Conservation (phyloP, 75 land plant genomes). For the Pseudotsuga menziesii region DNA sequence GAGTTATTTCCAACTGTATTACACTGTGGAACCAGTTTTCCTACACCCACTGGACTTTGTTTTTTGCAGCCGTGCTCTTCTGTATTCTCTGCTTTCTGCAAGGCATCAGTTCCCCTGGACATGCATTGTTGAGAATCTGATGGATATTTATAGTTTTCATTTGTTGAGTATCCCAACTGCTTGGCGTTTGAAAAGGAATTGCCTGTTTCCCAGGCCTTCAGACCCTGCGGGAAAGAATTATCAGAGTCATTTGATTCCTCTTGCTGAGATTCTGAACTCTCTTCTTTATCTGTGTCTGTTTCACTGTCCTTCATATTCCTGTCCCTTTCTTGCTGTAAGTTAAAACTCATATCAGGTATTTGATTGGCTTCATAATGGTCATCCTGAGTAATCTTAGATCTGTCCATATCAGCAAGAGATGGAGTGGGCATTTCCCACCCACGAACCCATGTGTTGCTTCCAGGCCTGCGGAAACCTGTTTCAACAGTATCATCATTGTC, state of each 20-base stretch:
- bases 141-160: background rate
- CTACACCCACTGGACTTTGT: background rate
- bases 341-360: background rate
- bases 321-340: slow-evolving; percentile 3
- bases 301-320: background rate
- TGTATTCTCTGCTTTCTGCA: background rate
- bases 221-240: background rate
- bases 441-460: slow-evolving; percentile 7
- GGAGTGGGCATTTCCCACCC: background rate
- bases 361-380: background rate
- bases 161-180: background rate
- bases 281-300: slow-evolving; percentile 5
- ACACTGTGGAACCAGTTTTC: background rate
- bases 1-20: slow-evolving; percentile 18
- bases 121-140: background rate
- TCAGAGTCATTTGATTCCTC: slow-evolving; percentile 1
- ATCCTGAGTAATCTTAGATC: background rate
- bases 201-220: background rate
- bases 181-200: slow-evolving; percentile 1
- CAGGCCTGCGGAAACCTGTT: slow-evolving; percentile 21
- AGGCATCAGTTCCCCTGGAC: background rate
- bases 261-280: slow-evolving; percentile 10
- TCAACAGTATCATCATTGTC: slow-evolving; percentile 64
- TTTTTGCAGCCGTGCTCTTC: background rate
- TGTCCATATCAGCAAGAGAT: slow-evolving; percentile 7